Evolutionary conservation across 2,329 filamentous ascomycete genomes (phyloP), one percentile per base, ranked within the genome.

Genomic region (Colletotrichum somersetense): DNA sequence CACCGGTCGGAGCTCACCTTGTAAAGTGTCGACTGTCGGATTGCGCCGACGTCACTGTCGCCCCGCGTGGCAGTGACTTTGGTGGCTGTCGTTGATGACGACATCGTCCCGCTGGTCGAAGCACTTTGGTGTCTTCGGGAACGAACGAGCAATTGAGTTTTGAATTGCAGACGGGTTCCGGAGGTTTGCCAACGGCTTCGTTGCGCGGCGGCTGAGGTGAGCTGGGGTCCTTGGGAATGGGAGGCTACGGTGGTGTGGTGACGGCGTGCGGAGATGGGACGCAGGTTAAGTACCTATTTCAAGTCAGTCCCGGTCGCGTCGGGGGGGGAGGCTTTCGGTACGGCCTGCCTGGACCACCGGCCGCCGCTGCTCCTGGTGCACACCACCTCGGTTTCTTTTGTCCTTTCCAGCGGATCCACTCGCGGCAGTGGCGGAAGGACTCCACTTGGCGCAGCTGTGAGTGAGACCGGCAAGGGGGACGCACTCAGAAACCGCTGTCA

Each of bases 11-110:
- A 30, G 38, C 77, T 55, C 66, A 77, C 77, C 57, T 76, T 76
- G 67, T 77, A 77, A 6, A 77, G 57, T 53, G 74, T 61, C 50
- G 76, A 69, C 75, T 78, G 64, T 26, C 67, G 55, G 35, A 62
- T 44, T 20, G 64, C 33, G 16, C 44, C 66, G 11, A 35, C 63
- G 42, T 73, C 74, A 44, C 65, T 50, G 53, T 58, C 48, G 44
- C 73, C 64, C 30, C 70, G 52, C 26, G 30, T 65, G 59, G 73
- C 42, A 52, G 66, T 74, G 56, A 56, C 23, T 61, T 66, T 74
- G 14, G 70, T 71, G 59, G 73, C 59, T 48, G 73, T 72, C 55
- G 66, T 64, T 50, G 74, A 71, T 67, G 75, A 76, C 55, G 75
- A 73, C 61, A 75, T 76, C 11, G 33, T 53, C 20, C 12, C 33